Conservation (phyloP, 306 rosid genomes). For the Parietaria judaica region DNA sequence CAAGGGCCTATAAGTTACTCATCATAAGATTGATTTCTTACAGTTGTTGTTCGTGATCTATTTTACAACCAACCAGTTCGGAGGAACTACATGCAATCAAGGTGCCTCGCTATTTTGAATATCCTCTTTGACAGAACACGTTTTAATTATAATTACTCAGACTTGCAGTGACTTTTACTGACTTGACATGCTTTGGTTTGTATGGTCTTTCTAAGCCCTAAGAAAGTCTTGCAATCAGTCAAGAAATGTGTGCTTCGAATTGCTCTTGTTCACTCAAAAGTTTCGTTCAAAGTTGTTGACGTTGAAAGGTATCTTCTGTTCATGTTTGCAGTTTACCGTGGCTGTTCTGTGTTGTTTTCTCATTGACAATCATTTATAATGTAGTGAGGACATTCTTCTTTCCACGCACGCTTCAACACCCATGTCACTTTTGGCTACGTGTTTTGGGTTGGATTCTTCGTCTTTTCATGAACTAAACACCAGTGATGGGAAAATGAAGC, state of each 20-base stretch:
- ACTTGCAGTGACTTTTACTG: conserved; percentile 28
- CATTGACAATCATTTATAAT: conserved; percentile 20
- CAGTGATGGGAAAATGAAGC: conserved; percentile 45
- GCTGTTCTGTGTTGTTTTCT: conserved; percentile 13
- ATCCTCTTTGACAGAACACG: neutral
- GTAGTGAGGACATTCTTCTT: conserved; percentile 71
- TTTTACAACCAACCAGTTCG: conserved; percentile 97
- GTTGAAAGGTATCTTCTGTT: conserved; percentile 56
- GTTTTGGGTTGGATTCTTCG: conserved; percentile 58
- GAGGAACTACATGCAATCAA: conserved; percentile 71
- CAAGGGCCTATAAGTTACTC: too few relatives aligned
- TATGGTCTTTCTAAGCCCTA: conserved; percentile 51
- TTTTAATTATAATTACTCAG: conserved; percentile 13
- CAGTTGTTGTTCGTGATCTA: conserved; percentile 81
- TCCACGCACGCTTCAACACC: conserved; percentile 62
- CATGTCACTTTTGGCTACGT: conserved; percentile 49
- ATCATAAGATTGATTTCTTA: conserved; percentile 5
- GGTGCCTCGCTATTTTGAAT: conserved; percentile 38
- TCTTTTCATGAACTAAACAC: conserved; percentile 47
- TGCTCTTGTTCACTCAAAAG: conserved; percentile 54
- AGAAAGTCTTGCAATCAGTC: conserved; percentile 74
- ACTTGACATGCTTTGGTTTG: conserved; percentile 24
- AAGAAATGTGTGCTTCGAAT: conserved; percentile 60
- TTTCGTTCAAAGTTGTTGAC: conserved; percentile 64
- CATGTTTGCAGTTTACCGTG: conserved; percentile 16